Percentiles rank a stretch among this genome's conserved stretches.
Conservation (phyloP, 495 filamentous ascomycete genomes). For the Haplographium delicatum region DNA sequence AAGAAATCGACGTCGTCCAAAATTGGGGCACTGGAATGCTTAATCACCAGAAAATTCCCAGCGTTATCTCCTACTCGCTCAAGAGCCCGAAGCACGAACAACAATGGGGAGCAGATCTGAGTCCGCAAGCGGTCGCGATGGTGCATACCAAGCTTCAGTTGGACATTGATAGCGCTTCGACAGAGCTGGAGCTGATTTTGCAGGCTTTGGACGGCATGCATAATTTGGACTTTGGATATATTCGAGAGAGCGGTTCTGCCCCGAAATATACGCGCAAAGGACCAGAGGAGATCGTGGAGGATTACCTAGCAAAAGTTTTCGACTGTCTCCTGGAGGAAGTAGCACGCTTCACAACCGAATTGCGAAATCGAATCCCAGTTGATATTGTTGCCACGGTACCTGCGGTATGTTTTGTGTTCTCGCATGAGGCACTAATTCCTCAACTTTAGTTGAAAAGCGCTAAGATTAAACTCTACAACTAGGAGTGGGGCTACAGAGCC, state of each 20-base stretch:
- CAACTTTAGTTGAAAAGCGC: too few species aligned
- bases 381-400: conserved; percentile 18
- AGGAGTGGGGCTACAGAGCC: conserved; percentile 17
- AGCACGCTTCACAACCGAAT: neutral
- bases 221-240: conserved; percentile 11
- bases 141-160: conserved; percentile 18
- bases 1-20: conserved; percentile 7
- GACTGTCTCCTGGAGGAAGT: neutral
- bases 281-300: conserved; percentile 9
- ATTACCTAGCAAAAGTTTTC: conserved; percentile 10
- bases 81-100: neutral
- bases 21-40: conserved; percentile 8
- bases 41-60: conserved; percentile 10
- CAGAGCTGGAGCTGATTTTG: conserved; percentile 14
- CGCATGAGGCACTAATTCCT: neutral
- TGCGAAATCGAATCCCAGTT: conserved; percentile 5
- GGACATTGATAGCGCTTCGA: conserved; percentile 3
- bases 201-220: conserved; percentile 14
- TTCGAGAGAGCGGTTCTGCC: neutral
- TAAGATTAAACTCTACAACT: neutral
- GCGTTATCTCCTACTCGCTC: conserved; percentile 14
- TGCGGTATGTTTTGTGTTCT: conserved; percentile 8
- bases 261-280: neutral
- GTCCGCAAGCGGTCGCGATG: conserved; percentile 11
- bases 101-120: conserved; percentile 14